These are phyloP conservation scores for Podaxis sp. DNA, from an alignment of 768 basidiomycete genomes.

Conservation along the genomic window DNA sequence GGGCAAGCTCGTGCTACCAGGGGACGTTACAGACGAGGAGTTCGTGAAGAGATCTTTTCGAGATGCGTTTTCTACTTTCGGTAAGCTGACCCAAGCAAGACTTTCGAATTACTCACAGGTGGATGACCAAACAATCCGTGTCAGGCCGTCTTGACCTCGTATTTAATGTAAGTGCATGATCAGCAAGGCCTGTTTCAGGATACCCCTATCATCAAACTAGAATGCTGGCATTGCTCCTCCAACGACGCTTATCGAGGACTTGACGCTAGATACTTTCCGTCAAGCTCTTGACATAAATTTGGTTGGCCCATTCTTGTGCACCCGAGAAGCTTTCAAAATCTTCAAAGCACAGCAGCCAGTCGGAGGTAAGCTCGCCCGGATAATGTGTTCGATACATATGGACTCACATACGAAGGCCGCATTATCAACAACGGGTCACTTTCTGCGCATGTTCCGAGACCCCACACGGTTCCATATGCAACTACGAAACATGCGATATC, in stretches of 20 bases:
- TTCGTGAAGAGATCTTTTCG: slow-evolving; percentile 64
- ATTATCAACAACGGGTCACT: slow-evolving; percentile 90
- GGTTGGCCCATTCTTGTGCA: slow-evolving; percentile 72
- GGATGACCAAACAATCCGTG: background rate
- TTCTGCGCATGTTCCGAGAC: slow-evolving; percentile 70
- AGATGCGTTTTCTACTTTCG: slow-evolving; percentile 53
- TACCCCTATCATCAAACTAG: slow-evolving; percentile 33
- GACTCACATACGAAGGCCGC: slow-evolving; percentile 41
- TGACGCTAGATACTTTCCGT: slow-evolving; percentile 60
- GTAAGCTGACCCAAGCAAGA: slow-evolving; percentile 30
- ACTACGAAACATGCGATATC: slow-evolving; percentile 78
- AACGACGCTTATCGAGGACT: slow-evolving; percentile 54
- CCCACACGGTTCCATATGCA: slow-evolving; percentile 63
- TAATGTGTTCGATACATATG: background rate
- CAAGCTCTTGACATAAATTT: slow-evolving; percentile 73
- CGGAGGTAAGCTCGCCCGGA: slow-evolving; percentile 51
- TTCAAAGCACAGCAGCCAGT: slow-evolving; percentile 75
- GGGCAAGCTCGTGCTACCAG: slow-evolving; percentile 46
- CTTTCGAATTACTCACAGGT: background rate
- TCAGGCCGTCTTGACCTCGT: slow-evolving; percentile 69
- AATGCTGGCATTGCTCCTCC: slow-evolving; percentile 70
- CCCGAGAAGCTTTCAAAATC: slow-evolving; percentile 66
- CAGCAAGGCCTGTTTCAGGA: background rate
- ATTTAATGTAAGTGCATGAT: slow-evolving; percentile 65
- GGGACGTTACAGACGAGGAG: slow-evolving; percentile 64